Conservation (phyloP, 2,329 filamentous ascomycete genomes). For the Xylariomycetidae sp. region DNA sequence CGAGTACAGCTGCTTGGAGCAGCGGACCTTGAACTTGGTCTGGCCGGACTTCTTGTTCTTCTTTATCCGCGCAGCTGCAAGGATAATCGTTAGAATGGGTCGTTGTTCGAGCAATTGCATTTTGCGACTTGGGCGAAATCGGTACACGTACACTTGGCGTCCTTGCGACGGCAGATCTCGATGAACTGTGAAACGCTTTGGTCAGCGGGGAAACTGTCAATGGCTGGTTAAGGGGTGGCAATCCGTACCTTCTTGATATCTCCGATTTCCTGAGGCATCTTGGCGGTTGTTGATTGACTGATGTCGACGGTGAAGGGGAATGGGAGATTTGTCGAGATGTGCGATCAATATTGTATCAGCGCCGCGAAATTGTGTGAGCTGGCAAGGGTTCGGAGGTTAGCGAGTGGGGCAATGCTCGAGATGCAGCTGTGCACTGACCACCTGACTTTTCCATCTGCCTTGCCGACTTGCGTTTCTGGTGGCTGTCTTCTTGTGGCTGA, state of each 20-base stretch:
- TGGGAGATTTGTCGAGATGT: slow-evolving; percentile 10
- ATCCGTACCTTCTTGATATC: slow-evolving; percentile 80
- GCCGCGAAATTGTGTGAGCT: slow-evolving; percentile 24
- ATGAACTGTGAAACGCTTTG: slow-evolving; percentile 68
- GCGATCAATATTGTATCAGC: slow-evolving; percentile 16
- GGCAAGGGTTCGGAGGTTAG: slow-evolving; percentile 13
- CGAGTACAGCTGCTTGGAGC: slow-evolving; percentile 93
- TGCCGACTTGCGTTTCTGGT: not conserved
- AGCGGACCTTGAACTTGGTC: slow-evolving; percentile 99
- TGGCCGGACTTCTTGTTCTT: slow-evolving; percentile 84
- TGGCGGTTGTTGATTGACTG: slow-evolving; percentile 48
- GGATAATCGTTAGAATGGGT: slow-evolving; percentile 23
- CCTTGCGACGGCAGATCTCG: slow-evolving; percentile 99
- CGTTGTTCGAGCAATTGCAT: slow-evolving; percentile 23
- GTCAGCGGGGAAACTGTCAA: slow-evolving; percentile 14
- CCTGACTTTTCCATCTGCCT: not conserved
- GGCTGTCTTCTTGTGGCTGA: slow-evolving; percentile 8
- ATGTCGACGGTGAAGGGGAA: slow-evolving; percentile 10
- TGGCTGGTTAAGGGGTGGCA: slow-evolving; percentile 1
- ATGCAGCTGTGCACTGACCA: slow-evolving; percentile 9
- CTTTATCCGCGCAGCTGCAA: slow-evolving; percentile 82
- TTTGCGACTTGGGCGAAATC: slow-evolving; percentile 12
- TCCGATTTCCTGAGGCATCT: slow-evolving; percentile 95
- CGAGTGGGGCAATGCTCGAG: slow-evolving; percentile 8
- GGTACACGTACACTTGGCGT: slow-evolving; percentile 92